A percentile compares a stretch with the other conserved stretches of the same genome.
Conservation (phyloP, 805 yeast genomes). For the Wickerhamiella azyma region DNA sequence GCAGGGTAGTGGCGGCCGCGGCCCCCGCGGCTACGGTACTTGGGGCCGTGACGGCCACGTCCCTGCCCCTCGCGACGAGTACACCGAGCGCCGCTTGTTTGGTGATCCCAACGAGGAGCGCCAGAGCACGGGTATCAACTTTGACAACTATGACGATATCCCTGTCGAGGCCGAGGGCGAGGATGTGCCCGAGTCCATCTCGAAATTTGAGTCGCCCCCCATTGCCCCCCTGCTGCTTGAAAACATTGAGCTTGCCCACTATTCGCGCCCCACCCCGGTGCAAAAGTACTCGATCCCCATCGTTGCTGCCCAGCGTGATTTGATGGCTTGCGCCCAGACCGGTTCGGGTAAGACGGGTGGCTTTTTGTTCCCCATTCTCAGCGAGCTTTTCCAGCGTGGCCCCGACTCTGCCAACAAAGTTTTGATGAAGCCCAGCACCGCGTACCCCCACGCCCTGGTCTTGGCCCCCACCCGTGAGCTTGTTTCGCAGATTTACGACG, state of each 20-base stretch:
- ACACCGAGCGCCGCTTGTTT: conserved; percentile 63
- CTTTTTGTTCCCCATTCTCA: conserved; percentile 91
- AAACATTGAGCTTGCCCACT: conserved; percentile 78
- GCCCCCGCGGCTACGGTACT: conserved; percentile 23
- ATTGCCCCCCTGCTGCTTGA: conserved; percentile 73
- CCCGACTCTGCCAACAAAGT: conserved; percentile 44
- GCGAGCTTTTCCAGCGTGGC: conserved; percentile 79
- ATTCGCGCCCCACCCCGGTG: conserved; percentile 92
- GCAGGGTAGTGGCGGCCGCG: conserved; percentile 22
- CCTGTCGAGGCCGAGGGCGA: conserved; percentile 98
- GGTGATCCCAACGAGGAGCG: conserved; percentile 64
- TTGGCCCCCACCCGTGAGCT: conserved; percentile 99
- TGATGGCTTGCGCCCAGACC: conserved; percentile 96
- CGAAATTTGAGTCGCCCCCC: conserved; percentile 82
- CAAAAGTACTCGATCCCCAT: conserved; percentile 90
- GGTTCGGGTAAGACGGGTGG: conserved; percentile 99
- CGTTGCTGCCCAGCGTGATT: conserved; percentile 76
- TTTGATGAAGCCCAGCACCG: conserved; percentile 37
- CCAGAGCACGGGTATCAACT: conserved; percentile 94
- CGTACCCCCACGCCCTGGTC: conserved; percentile 85
- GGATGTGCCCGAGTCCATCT: conserved; percentile 85
- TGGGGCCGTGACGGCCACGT: conserved; percentile 18
- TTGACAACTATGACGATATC: conserved; percentile 95
- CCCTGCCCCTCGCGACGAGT: conserved; percentile 24
- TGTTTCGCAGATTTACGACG: conserved; percentile 92